Base-by-base conservation (phyloP, 1,284 basidiomycete genomes). In the Melampsora americana region DNA sequence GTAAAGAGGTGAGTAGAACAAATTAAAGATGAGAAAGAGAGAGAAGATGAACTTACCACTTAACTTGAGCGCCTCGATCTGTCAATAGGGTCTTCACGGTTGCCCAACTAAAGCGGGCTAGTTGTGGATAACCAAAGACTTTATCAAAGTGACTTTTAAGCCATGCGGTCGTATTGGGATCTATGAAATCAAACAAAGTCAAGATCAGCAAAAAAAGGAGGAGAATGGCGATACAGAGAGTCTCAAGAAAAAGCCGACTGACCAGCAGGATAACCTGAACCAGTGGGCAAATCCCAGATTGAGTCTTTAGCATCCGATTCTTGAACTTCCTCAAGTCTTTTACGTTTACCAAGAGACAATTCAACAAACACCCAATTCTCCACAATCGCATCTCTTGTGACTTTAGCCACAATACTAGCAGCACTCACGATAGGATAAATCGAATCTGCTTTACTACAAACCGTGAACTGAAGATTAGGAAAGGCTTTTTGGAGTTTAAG, bases 351-450 rank as follows among this genome's bases (percentile, higher is more conserved):
- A 76, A 77, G n/a, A 48, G 78, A 81, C 7, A n/a, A 28, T 77
- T 87, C 86, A 0, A 83, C 81, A 79, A 86, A 86, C 11, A 80
- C 79, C 95, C 95, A 99, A 12, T 87, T 86, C 71, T 95, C 90
- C 26, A 99, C 86, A 84, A 93, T 94, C 5, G 90, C 87, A 81
- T 99, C 95, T 78, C 95, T 86, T 0, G 95, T 99, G 46, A 95
- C 94, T 84, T 99, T 99, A 5, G 95, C 95, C 5, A 94, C 92
- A 42, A 99, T 93, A 82, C 92, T 94, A 1, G 95, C 96, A 6
- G 95, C 95, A 26, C 93, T 92, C 74, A 99, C 96, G 78, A 99
- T 94, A 80, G 95, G 96, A 86, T 90, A 99, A 79, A 93, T 89
- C 23, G 90, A 90, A 83, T 99, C 95, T 18, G 95, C 95, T 84